These are phyloP conservation scores for Xylariaceae sp. DNA, from an alignment of 2,329 filamentous ascomycete species.

Conservation along the genomic window DNA sequence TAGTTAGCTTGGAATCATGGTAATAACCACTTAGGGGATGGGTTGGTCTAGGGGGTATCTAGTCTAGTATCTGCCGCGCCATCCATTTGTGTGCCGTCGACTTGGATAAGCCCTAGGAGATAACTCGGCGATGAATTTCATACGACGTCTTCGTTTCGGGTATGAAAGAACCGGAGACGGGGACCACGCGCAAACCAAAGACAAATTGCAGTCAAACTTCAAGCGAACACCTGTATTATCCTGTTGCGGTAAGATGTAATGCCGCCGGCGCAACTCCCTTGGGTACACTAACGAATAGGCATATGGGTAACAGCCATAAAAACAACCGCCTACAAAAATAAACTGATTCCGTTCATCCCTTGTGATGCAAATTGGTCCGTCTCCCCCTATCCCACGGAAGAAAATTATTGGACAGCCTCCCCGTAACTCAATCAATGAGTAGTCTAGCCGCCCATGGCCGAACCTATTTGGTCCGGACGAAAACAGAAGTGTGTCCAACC, in stretches of 20 bases:
- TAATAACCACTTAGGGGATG: too few species aligned
- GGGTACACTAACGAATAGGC: conserved; percentile 12
- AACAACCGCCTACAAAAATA: conserved; percentile 10
- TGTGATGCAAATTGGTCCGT: conserved; percentile 28
- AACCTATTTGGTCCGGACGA: conserved; percentile 14
- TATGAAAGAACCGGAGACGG: too few species aligned
- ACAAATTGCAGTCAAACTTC: too few species aligned
- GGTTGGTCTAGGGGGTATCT: too few species aligned
- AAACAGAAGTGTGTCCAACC: conserved; percentile 9
- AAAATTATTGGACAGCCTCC: conserved; percentile 12
- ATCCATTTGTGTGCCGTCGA: too few species aligned
- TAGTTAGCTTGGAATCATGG: too few species aligned
- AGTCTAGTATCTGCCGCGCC: too few species aligned
- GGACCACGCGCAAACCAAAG: too few species aligned
- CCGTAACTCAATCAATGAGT: conserved; percentile 29
- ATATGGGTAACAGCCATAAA: conserved; percentile 6
- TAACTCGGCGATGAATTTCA: too few species aligned
- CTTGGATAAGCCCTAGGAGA: too few species aligned
- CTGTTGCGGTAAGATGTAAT: conserved; percentile 22
- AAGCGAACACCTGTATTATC: too few species aligned
- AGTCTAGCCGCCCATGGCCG: conserved; percentile 16
- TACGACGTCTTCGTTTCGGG: too few species aligned
- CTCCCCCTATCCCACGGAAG: conserved; percentile 14
- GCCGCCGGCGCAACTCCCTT: conserved; percentile 21
- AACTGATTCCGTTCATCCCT: conserved; percentile 18